Conservation (phyloP, 1,284 basidiomycete genomes). For the Cystobasidium pallidum region DNA sequence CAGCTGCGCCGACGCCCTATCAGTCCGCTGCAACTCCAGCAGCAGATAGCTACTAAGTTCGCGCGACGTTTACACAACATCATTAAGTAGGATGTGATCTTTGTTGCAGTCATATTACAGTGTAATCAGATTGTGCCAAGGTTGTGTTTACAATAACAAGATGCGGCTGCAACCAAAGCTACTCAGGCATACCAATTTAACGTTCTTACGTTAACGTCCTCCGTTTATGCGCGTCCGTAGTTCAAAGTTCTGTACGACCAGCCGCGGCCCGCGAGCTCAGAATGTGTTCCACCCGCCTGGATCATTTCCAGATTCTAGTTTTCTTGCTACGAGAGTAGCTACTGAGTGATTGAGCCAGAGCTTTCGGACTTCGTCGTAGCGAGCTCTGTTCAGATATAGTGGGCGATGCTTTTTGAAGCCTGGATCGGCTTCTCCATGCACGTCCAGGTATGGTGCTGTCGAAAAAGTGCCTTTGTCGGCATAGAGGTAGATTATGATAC, state of each 20-base stretch:
- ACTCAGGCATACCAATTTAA: too few species aligned
- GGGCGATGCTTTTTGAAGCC: constrained; percentile 85
- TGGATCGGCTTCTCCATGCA: constrained; percentile 90
- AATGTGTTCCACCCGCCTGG: constrained; percentile 90
- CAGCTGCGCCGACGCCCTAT: constrained; percentile 48
- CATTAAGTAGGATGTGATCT: not conserved
- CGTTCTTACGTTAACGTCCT: not conserved
- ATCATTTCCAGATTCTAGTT: constrained; percentile 84
- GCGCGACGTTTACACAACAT: not conserved
- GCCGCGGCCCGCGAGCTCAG: too few species aligned
- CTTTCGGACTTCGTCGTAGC: constrained; percentile 91
- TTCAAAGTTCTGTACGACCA: too few species aligned
- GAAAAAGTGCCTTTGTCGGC: constrained; percentile 85
- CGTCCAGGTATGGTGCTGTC: constrained; percentile 88
- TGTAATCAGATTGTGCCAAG: not conserved
- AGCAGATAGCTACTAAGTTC: constrained; percentile 44
- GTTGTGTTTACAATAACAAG: constrained; percentile 15
- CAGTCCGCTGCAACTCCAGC: constrained; percentile 61
- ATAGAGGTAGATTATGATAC: constrained; percentile 88
- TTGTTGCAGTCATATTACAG: not conserved
- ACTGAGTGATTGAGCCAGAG: constrained; percentile 88
- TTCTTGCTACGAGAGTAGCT: constrained; percentile 85
- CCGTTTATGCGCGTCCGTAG: too few species aligned
- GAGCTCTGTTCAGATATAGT: constrained; percentile 80
- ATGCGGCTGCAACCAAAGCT: too few species aligned